Conservation (phyloP, 257 asterid genomes). For the Verbena officinalis region DNA sequence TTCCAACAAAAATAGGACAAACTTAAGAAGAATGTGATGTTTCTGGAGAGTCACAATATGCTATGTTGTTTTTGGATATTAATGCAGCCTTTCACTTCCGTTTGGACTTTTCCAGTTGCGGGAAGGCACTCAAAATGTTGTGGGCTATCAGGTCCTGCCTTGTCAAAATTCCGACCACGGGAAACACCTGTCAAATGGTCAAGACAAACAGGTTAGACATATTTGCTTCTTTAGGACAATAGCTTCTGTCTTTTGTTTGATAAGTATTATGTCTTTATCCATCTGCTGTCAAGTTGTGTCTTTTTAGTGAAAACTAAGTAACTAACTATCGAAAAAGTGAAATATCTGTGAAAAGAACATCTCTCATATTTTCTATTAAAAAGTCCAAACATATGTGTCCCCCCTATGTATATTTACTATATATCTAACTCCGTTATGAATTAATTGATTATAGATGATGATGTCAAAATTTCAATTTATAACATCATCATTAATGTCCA, state of each 20-base stretch:
- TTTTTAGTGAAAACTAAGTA: neutral
- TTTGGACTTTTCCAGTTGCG: slow-evolving; percentile 59
- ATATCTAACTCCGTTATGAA: too few relatives aligned
- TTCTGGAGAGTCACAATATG: slow-evolving; percentile 24
- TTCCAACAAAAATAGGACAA: slow-evolving; percentile 22
- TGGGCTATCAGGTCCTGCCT: slow-evolving; percentile 90
- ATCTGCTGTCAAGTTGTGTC: slow-evolving; percentile 3
- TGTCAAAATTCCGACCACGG: slow-evolving; percentile 86
- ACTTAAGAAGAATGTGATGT: slow-evolving; percentile 19
- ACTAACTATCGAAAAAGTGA: neutral
- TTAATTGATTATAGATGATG: too few relatives aligned
- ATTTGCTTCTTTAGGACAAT: slow-evolving; percentile 1
- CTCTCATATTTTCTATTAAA: neutral
- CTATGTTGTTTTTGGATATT: slow-evolving; percentile 31
- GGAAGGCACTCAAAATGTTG: slow-evolving; percentile 75
- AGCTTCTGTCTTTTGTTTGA: slow-evolving; percentile 10
- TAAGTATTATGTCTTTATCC: slow-evolving; percentile 2
- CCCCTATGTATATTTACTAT: too few relatives aligned
- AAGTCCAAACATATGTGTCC: too few relatives aligned
- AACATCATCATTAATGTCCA: too few relatives aligned
- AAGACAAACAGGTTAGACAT: slow-evolving; percentile 37
- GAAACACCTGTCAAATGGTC: slow-evolving; percentile 52
- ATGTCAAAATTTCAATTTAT: neutral
- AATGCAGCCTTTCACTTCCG: slow-evolving; percentile 53
- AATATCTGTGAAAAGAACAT: neutral